Percentiles rank a stretch among this genome's conserved stretches.
phyloP scores from a whole-genome alignment of 2,329 filamentous ascomycete species.

The Chaetomium globosum region DNA sequence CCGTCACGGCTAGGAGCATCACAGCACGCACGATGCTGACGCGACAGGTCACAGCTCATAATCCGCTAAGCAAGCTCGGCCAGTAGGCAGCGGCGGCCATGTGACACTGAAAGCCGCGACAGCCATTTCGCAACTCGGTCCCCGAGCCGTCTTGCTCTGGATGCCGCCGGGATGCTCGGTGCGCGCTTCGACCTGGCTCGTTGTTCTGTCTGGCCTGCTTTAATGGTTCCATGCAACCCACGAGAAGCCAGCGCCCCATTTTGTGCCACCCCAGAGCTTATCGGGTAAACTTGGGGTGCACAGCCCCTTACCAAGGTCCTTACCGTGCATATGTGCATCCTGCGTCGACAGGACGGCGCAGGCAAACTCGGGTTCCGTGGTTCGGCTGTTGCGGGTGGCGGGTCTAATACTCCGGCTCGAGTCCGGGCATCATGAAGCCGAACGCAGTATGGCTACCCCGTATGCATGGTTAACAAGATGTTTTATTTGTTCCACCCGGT shows the following conservation, averaged over 20 bases:
- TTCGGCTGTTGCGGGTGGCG: not conserved
- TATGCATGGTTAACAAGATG: not conserved
- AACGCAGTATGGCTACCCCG: not conserved
- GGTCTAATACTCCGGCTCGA: not conserved
- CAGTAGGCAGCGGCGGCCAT: not conserved
- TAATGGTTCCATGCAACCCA: constrained; percentile 13
- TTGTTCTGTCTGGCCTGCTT: not conserved
- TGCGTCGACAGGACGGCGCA: not conserved
- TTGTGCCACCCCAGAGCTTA: not conserved
- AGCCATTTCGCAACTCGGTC: not conserved
- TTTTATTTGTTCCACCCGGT: not conserved
- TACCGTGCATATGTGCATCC: not conserved
- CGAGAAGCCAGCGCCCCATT: not conserved
- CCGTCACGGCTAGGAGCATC: constrained; percentile 4
- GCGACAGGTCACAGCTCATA: constrained; percentile 13
- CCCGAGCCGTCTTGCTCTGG: not conserved
- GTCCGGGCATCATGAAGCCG: not conserved
- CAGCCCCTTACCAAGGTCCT: constrained; percentile 5
- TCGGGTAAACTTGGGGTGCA: not conserved
- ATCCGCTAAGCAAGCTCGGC: not conserved
- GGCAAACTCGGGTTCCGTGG: not conserved
- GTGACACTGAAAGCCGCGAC: not conserved
- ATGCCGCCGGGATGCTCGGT: not conserved
- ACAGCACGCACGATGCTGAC: constrained; percentile 1
- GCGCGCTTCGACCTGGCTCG: not conserved